Evolutionary conservation across 208 protist species (phyloP), one percentile per base, ranked within the genome.

Genomic region (Leishmania mexicana): DNA sequence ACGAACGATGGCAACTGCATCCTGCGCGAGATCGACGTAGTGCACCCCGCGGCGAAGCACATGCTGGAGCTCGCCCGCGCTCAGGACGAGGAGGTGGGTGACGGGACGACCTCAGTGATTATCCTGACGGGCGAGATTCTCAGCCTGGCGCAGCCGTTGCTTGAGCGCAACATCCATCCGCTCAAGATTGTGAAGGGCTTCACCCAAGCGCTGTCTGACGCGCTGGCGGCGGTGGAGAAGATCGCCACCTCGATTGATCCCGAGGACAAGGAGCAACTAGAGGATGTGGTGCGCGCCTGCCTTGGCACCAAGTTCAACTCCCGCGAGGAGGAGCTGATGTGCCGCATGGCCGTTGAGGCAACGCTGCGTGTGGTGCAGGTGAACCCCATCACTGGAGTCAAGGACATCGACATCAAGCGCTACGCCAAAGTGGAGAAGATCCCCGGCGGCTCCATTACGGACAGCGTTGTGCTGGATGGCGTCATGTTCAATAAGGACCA

Each of bases 1-100:
- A 99, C 99, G 54, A 99, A 99, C 89, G 99, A 99, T 88, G 99
- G 99, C 67, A 99, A 99, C 90, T 98, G 98, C 70, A 99, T 99
- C 87, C 92, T 99, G 38, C 97, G 99, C 75, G 99, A 99, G 92
- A 99, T 99, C 84, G 99, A 99, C 85, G 99, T 99, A 38, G 96
- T 97, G 65, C 99, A 99, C 87, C 99, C 99, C 21, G 99, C 99
- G 21, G 99, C 99, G 19, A 99, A 99, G 93, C 96, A 97, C 88
- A 99, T 99, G 97, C 99, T 99, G 74, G 99, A 99, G 88, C 94
- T 99, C 2, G 97, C 98, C 54, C 94, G 99, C 71, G 94, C 99
- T 31, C 99, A 99, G 91, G 99, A 99, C 85, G 99, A 99, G 93
- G 98, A 99, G 88, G 96, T 98, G 17, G 99, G 99, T 64, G 99